Evolutionary conservation across 306 rosid genomes (phyloP).

Genomic region (Quercus suber): DNA sequence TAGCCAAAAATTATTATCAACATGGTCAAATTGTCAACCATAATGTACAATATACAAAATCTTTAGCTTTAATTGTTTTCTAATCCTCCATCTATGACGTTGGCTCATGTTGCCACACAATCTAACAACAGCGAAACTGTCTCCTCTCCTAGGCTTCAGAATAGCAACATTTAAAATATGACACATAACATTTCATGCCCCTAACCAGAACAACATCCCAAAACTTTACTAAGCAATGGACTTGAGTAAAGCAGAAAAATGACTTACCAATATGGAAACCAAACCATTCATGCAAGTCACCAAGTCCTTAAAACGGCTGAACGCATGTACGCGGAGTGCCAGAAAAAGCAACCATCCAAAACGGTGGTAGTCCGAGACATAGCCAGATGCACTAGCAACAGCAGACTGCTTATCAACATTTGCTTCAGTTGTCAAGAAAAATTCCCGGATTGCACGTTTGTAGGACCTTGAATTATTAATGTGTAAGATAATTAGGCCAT

Average conservation of each 20-base stretch:
- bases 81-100: background rate
- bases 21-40: background rate
- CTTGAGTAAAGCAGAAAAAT: constrained; percentile 3
- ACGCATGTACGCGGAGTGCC: constrained; percentile 92
- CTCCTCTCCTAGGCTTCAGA: too few species aligned
- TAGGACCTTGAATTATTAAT: constrained; percentile 58
- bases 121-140: too few species aligned
- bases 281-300: constrained; percentile 91
- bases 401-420: constrained; percentile 41
- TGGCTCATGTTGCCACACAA: too few species aligned
- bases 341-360: constrained; percentile 98
- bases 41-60: constrained; percentile 1
- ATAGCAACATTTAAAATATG: background rate
- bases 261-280: constrained; percentile 88
- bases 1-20: background rate
- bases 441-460: constrained; percentile 75
- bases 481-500: constrained; percentile 6
- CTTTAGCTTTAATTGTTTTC: background rate
- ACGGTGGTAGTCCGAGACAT: constrained; percentile 75
- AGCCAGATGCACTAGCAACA: constrained; percentile 28
- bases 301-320: constrained; percentile 83
- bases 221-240: background rate
- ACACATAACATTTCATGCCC: background rate
- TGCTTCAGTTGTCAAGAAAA: constrained; percentile 64
- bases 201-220: constrained; percentile 10